Conservation (phyloP, 1,284 basidiomycete genomes). For the Pulchroboletus neoregius region DNA sequence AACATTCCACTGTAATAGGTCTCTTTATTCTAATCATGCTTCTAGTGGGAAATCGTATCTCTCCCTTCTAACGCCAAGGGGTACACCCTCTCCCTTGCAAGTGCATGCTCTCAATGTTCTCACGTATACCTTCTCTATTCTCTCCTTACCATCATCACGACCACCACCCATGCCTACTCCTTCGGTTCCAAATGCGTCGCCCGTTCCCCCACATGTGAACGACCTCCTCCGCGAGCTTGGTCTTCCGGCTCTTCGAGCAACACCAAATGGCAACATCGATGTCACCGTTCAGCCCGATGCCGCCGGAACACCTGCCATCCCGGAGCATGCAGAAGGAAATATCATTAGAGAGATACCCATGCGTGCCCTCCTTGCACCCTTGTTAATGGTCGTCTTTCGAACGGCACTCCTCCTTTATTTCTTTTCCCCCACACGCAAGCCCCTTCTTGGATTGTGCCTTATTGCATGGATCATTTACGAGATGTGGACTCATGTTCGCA, state of each 20-base stretch:
- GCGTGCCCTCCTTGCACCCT: conserved; percentile 55
- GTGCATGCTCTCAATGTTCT: conserved; percentile 65
- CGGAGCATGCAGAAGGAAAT: conserved; percentile 27
- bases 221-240: conserved; percentile 60
- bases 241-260: conserved; percentile 45
- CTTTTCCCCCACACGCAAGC: conserved; percentile 72
- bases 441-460: conserved; percentile 63
- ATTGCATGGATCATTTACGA: conserved; percentile 72
- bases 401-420: conserved; percentile 72
- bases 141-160: conserved; percentile 37
- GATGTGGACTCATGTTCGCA: conserved; percentile 67
- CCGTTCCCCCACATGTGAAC: conserved; percentile 45
- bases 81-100: conserved; percentile 57
- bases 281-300: conserved; percentile 20
- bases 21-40: conserved; percentile 8
- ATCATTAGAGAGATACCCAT: conserved; percentile 37
- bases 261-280: conserved; percentile 31
- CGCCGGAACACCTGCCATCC: conserved; percentile 15
- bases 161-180: conserved; percentile 24
- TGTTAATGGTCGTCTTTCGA: conserved; percentile 64
- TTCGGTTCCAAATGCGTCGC: conserved; percentile 6
- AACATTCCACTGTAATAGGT: conserved; percentile 3
- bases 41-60: conserved; percentile 60
- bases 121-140: conserved; percentile 63
- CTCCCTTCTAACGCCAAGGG: conserved; percentile 45